Base-by-base conservation (phyloP, 1,284 basidiomycete genomes). In the Prillingera fragicola region DNA sequence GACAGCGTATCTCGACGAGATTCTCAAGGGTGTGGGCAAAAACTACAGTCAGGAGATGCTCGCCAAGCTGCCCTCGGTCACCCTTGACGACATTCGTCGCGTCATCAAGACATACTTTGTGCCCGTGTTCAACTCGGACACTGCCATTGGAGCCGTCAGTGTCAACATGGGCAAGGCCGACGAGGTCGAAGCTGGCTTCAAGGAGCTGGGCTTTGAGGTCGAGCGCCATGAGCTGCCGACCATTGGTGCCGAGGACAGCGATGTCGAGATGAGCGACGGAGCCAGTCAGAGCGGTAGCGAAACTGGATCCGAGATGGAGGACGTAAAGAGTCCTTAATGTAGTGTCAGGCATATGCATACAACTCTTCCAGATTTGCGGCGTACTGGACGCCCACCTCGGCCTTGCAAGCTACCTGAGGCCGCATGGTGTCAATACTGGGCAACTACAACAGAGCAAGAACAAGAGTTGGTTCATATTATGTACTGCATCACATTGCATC, bases 1-100 rank as follows among this genome's bases (percentile, higher is more conserved):
- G 31, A 77, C 78, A 23, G 90, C 88, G 0, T 94, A 92, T 70
- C 74, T 78, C 26, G 91, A 96, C 66, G 87, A 92, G 75, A 83
- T 82, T 0, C 75, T 97, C 31, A 88, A 87, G 63, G 82, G 81
- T 25, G 78, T 94, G 6, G 74, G 82, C 10, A 82, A 84, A 64
- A 78, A 83, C 55, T 76, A 84, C 61, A 82, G 84, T 56, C 75
- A 85, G 33, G 78, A 84, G 36, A 76, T 90, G 29, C 75, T 96
- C 25, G 79, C 84, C 58, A 81, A 82, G 60, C 85, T 84, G 56
- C 60, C 62, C 13, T 72, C 73, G 8, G 81, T 98, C 41, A 85
- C 82, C 4, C 81, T 84, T 55, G 78, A 81, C 5, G 82, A 95
- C 50, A 82, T 96, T 35, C 71, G 87, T 17, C 72, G 67, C 7